Evolutionary conservation across 73 alveolate genomes (phyloP), one percentile per base, ranked within the genome.

Genomic region (Breviolum minutum): DNA sequence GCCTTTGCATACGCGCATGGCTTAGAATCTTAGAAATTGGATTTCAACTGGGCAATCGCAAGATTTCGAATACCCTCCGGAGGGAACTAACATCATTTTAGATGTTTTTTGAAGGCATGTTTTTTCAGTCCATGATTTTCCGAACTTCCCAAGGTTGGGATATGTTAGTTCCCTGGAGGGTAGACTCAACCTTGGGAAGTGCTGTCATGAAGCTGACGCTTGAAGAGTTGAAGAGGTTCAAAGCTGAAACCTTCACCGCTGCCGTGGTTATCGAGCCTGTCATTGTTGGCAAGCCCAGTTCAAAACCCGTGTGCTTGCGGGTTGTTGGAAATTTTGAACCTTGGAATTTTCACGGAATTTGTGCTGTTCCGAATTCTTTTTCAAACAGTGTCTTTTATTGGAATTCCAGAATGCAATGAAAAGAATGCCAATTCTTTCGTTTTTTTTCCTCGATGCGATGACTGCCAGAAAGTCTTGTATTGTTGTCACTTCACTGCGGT

Each of bases 231-330:
- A 63, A 29, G 13, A 91, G 97, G 91, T 92, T 92, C 80, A 17
- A 24, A 48, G 80, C 40, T 7, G 98, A 80, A 22, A 81, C 73
- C 90, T 92, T 74, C 61, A 80, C 73, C 5, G 40, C 81, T 2
- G 98, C 98, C 6, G 98, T 76, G 54, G 89, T 92, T 40, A 63
- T 92, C 6, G 98, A 92, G 80, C 98, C 98, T 11, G 98, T 76
- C 30, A 76, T 92, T 26, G 98, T 30, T 24, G 14, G 77, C n/a
- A 14, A 29, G 10, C 97, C 74, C 89, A 73, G 87, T n/a, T n/a
- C n/a, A 27, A 40, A 32, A 12, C 5, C 3, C 54, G 5, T 2
- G 54, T 40, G 64, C 70, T 17, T 27, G n/a, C n/a, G 88, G 29
- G 40, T 12, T 11, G 26, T 16, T 30, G 29, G 81, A 71, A 30